Evolutionary conservation across 73 alveolate species (phyloP).

Genomic region (Paramecium bursaria): DNA sequence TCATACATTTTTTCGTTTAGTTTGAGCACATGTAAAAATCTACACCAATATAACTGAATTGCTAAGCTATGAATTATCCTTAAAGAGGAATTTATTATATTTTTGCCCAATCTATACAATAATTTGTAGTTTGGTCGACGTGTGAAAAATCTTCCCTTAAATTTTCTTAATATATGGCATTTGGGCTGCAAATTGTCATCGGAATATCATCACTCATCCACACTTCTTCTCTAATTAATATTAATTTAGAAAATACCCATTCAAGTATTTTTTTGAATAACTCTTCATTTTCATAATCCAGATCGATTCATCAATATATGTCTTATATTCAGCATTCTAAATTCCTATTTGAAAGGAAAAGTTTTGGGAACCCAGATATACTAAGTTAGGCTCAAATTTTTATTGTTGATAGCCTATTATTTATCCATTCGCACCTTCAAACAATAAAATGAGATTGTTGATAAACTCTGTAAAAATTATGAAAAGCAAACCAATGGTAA

Average conservation of each 20-base stretch:
- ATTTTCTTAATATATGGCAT: not conserved
- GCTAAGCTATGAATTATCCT: conserved; percentile 28
- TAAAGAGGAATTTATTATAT: not conserved
- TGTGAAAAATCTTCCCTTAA: conserved; percentile 31
- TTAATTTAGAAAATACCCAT: too few relatives aligned
- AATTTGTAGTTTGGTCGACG: conserved; percentile 22
- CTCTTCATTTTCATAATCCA: not conserved
- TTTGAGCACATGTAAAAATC: not conserved
- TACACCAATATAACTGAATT: not conserved
- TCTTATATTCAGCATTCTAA: not conserved
- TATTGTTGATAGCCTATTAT: too few relatives aligned
- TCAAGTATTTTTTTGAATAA: not conserved
- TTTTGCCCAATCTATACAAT: conserved; percentile 48
- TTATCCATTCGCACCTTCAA: too few relatives aligned
- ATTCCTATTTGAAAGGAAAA: too few relatives aligned
- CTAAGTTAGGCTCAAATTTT: too few relatives aligned
- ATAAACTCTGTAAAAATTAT: too few relatives aligned
- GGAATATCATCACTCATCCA: not conserved
- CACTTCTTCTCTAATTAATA: too few relatives aligned
- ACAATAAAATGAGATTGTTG: conserved; percentile 7
- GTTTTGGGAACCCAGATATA: too few relatives aligned
- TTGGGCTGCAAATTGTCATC: not conserved
- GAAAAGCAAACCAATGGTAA: conserved; percentile 8
- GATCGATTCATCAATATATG: conserved; percentile 54
- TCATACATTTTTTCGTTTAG: conserved; percentile 27